These are phyloP conservation scores for Aspergillus leporis DNA, from an alignment of 495 filamentous ascomycete species.

Conservation along the genomic window DNA sequence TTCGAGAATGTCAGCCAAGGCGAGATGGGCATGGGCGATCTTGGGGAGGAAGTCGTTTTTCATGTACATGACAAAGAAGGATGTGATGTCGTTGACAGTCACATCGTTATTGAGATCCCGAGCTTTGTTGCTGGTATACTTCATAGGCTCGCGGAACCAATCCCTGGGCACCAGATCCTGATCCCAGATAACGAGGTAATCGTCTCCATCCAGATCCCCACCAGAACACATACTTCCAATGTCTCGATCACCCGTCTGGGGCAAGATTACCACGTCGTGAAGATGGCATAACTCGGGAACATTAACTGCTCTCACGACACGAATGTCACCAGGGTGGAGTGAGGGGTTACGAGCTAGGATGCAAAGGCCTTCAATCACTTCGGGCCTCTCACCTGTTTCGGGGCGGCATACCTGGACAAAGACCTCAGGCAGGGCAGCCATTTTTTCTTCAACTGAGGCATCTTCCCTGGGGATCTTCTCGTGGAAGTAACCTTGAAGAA, in stretches of 20 bases:
- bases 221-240: conserved; percentile 93
- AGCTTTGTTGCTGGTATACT: conserved; percentile 56
- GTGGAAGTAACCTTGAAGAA: conserved; percentile 67
- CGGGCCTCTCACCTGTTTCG: conserved; percentile 50
- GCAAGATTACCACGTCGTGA: conserved; percentile 82
- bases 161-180: conserved; percentile 65
- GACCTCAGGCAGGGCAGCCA: conserved; percentile 72
- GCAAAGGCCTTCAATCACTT: conserved; percentile 75
- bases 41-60: conserved; percentile 79
- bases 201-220: conserved; percentile 94
- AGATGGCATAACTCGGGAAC: conserved; percentile 70
- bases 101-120: conserved; percentile 59
- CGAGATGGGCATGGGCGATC: conserved; percentile 85
- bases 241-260: conserved; percentile 79
- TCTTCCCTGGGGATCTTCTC: conserved; percentile 22
- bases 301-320: conserved; percentile 84
- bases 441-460: conserved; percentile 33
- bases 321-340: conserved; percentile 89
- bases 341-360: conserved; percentile 90
- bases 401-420: conserved; percentile 75
- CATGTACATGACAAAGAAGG: conserved; percentile 92
- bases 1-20: conserved; percentile 63
- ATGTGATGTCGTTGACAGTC: conserved; percentile 65
- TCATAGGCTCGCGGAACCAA: conserved; percentile 75
- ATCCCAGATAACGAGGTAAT: conserved; percentile 95